phyloP scores from a whole-genome alignment of 1,284 basidiomycete genomes.

The Malassezia obtusa region DNA sequence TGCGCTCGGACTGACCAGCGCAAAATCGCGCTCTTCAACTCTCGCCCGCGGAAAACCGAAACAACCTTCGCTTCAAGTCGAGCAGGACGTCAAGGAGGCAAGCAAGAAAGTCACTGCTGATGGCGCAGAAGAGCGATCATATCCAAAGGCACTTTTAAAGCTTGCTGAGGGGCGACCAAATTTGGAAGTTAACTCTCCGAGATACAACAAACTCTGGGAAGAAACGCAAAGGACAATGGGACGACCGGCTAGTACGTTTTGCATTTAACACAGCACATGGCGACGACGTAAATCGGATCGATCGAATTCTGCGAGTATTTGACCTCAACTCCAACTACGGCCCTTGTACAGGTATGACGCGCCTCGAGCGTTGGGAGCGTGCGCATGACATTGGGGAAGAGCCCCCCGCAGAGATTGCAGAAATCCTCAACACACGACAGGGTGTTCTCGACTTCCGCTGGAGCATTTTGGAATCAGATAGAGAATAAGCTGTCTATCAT shows the following conservation, averaged over 20 bases:
- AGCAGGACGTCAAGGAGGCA: background rate
- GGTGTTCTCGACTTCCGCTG: conserved; percentile 18
- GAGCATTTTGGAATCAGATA: conserved; percentile 9
- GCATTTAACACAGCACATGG: conserved; percentile 28
- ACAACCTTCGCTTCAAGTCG: background rate
- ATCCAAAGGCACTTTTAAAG: background rate
- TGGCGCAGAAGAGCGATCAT: background rate
- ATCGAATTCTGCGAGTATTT: conserved; percentile 42
- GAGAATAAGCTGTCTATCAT: background rate
- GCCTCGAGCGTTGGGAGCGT: conserved; percentile 78
- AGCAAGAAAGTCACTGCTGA: background rate
- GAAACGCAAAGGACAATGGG: conserved; percentile 23
- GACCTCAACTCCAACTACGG: conserved; percentile 52
- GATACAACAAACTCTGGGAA: conserved; percentile 32
- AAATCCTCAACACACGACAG: conserved; percentile 37
- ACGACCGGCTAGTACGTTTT: conserved; percentile 18
- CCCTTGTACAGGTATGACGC: conserved; percentile 70
- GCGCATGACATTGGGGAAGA: conserved; percentile 68
- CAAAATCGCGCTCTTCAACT: conserved; percentile 1
- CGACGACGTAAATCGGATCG: conserved; percentile 33
- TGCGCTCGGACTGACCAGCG: conserved; percentile 6
- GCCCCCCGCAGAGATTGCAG: conserved; percentile 67
- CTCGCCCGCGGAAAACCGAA: background rate
- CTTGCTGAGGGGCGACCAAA: conserved; percentile 12
- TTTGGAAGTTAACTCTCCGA: conserved; percentile 26